phyloP scores from a whole-genome alignment of 2,329 filamentous ascomycete species.

The Penicillium sp. region DNA sequence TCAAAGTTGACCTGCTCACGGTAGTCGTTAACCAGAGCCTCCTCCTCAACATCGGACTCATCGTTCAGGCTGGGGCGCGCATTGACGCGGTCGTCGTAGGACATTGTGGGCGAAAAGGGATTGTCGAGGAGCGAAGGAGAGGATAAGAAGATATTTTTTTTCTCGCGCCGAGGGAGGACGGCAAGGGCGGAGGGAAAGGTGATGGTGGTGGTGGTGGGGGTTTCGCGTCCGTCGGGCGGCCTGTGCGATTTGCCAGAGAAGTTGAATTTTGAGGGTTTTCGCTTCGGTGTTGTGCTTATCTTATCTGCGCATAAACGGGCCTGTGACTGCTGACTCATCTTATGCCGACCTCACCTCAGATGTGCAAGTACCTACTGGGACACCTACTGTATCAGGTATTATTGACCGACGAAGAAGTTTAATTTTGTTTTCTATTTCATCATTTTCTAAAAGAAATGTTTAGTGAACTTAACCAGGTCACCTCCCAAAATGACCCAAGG shows the following conservation, averaged over 20 bases:
- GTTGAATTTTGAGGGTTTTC: slow-evolving; percentile 51
- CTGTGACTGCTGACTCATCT: slow-evolving; percentile 32
- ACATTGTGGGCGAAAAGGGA: slow-evolving; percentile 39
- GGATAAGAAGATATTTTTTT: slow-evolving; percentile 15
- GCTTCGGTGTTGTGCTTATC: slow-evolving; percentile 49
- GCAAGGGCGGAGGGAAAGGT: slow-evolving; percentile 23
- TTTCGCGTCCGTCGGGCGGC: slow-evolving; percentile 36
- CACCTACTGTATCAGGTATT: too few relatives aligned
- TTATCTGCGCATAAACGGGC: slow-evolving; percentile 38
- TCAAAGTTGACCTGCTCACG: slow-evolving; percentile 94
- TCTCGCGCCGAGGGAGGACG: slow-evolving; percentile 20
- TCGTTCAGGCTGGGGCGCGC: slow-evolving; percentile 58
- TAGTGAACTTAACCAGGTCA: not conserved
- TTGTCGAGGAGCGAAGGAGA: slow-evolving; percentile 8
- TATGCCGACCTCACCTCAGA: not conserved
- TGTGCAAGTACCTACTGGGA: not conserved
- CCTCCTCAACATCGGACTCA: slow-evolving; percentile 94
- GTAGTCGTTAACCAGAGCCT: slow-evolving; percentile 93
- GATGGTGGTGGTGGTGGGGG: slow-evolving; percentile 15
- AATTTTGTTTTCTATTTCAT: not conserved
- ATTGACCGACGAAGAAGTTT: not conserved
- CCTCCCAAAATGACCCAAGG: not conserved
- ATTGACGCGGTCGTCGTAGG: slow-evolving; percentile 47
- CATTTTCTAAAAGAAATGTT: not conserved
- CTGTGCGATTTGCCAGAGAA: slow-evolving; percentile 41